Conservation (phyloP, 2,329 filamentous ascomycete genomes). For the Diaporthe sp. region DNA sequence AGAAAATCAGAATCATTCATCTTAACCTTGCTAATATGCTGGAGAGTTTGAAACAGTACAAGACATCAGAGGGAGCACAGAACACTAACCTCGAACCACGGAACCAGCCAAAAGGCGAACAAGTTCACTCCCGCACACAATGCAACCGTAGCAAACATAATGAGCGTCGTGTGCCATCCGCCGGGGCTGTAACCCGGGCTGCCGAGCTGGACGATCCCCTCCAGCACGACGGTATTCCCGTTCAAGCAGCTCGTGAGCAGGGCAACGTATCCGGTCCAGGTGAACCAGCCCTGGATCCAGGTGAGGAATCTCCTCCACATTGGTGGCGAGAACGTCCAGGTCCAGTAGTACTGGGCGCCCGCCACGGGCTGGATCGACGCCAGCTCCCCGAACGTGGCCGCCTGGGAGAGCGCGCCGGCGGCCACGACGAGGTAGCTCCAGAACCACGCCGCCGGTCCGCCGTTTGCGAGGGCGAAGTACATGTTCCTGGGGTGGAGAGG, state of each 20-base stretch:
- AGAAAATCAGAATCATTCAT: neutral
- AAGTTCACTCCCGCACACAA: slow-evolving; percentile 46
- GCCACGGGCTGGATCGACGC: slow-evolving; percentile 54
- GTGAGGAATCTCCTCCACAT: slow-evolving; percentile 9
- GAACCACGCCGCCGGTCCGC: slow-evolving; percentile 47
- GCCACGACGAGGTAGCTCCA: slow-evolving; percentile 49
- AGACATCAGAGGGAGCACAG: too few species aligned
- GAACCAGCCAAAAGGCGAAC: slow-evolving; percentile 52
- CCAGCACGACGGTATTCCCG: slow-evolving; percentile 38
- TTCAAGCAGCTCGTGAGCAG: slow-evolving; percentile 50
- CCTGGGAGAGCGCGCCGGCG: slow-evolving; percentile 46
- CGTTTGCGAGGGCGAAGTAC: slow-evolving; percentile 47
- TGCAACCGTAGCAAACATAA: slow-evolving; percentile 50
- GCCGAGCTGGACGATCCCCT: slow-evolving; percentile 34
- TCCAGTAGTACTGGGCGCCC: slow-evolving; percentile 58
- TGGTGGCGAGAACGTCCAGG: slow-evolving; percentile 40
- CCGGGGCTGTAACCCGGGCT: neutral
- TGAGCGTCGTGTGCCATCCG: slow-evolving; percentile 53
- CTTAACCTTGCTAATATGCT: neutral
- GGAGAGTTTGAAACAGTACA: too few species aligned
- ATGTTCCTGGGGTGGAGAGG: slow-evolving; percentile 23
- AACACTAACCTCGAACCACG: slow-evolving; percentile 49
- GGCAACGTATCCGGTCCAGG: slow-evolving; percentile 55
- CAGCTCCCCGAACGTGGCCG: slow-evolving; percentile 53
- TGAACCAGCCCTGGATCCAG: slow-evolving; percentile 51